Conservation (phyloP, 2,329 filamentous ascomycete species). For the Ploettnerulaceae sp. region DNA sequence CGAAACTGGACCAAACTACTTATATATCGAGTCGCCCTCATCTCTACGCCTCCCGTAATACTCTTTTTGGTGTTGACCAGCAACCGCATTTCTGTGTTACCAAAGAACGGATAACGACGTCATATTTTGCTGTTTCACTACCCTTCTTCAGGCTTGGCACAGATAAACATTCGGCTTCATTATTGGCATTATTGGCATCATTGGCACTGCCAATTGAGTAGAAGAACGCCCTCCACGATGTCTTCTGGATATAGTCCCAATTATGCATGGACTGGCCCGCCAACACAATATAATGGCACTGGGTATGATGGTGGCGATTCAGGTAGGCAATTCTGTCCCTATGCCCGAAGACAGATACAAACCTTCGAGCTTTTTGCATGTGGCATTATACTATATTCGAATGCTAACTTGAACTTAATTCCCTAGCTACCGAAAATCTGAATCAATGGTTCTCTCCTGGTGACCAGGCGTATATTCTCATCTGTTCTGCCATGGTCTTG, state of each 20-base stretch:
- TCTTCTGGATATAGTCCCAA: slow-evolving; percentile 25
- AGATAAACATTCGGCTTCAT: too few species aligned
- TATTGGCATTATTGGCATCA: too few species aligned
- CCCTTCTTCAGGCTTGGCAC: too few species aligned
- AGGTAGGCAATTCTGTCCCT: slow-evolving; percentile 26
- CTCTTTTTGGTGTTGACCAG: too few species aligned
- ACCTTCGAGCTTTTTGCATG: neutral
- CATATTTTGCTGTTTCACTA: too few species aligned
- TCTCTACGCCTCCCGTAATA: neutral
- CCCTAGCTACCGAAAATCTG: slow-evolving; percentile 73
- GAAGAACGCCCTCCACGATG: too few species aligned
- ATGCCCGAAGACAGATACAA: neutral
- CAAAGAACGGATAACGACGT: too few species aligned
- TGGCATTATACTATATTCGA: slow-evolving; percentile 6
- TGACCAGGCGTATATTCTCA: slow-evolving; percentile 89
- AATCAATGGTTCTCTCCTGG: slow-evolving; percentile 94
- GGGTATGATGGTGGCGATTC: slow-evolving; percentile 35
- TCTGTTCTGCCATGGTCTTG: slow-evolving; percentile 87
- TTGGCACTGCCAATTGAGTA: too few species aligned
- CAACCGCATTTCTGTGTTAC: too few species aligned
- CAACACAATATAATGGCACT: slow-evolving; percentile 59
- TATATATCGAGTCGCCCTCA: neutral
- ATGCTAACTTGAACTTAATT: slow-evolving; percentile 5
- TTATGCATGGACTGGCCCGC: slow-evolving; percentile 55
- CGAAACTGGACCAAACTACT: too few species aligned